These are phyloP conservation scores for Vitis hybrid DNA, from an alignment of 177 flowering plant genomes.

Conservation along the genomic window DNA sequence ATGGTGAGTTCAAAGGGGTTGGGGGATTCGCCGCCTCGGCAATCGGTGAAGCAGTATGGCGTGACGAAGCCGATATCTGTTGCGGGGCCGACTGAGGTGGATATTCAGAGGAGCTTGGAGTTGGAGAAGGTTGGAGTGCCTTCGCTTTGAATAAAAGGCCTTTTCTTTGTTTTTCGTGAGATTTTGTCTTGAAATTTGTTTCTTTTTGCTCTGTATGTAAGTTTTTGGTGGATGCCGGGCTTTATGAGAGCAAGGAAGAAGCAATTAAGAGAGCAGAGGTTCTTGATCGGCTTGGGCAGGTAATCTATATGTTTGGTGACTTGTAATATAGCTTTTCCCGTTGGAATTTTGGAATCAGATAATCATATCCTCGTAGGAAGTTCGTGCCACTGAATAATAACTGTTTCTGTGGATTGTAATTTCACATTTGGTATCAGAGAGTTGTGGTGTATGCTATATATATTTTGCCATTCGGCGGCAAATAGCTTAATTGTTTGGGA, in stretches of 20 bases:
- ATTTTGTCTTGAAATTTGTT: not conserved
- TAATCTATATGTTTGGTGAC: constrained; percentile 12
- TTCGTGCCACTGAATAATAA: no score
- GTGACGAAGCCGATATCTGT: constrained; percentile 63
- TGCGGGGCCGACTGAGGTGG: constrained; percentile 60
- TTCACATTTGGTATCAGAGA: no score
- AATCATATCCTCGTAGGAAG: no score
- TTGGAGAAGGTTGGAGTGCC: constrained; percentile 51
- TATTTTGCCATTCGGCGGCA: no score
- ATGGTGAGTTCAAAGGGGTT: constrained; percentile 34
- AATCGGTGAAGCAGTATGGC: constrained; percentile 38
- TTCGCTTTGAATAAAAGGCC: not conserved
- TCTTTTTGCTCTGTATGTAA: constrained; percentile 19
- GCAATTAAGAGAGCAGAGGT: constrained; percentile 60
- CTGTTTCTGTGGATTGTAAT: no score
- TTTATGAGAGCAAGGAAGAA: constrained; percentile 67
- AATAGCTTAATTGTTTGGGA: no score
- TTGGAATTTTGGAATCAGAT: no score
- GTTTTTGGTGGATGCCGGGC: constrained; percentile 63
- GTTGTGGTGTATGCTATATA: no score
- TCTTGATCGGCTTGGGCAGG: constrained; percentile 60
- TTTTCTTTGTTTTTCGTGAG: not conserved
- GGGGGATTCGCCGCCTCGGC: constrained; percentile 20
- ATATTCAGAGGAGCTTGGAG: constrained; percentile 47
- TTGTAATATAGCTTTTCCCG: not conserved